Evolutionary conservation across 768 basidiomycete genomes (phyloP).

Genomic region (Pluteus cervinus): DNA sequence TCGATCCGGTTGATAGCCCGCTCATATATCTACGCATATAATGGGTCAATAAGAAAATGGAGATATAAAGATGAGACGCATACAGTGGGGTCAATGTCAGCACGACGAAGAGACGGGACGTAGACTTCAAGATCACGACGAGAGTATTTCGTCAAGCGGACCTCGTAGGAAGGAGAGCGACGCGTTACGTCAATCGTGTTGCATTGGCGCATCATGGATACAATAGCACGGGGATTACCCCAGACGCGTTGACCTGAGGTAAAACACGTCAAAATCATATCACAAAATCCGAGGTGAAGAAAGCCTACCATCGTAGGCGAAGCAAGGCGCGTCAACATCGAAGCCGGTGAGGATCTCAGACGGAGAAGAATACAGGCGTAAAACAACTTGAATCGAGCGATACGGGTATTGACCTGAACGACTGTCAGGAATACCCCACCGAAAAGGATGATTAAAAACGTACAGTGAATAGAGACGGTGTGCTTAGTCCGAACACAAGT

Average conservation of each 20-base stretch:
- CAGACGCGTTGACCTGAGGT: slow-evolving; percentile 26
- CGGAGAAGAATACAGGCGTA: slow-evolving; percentile 58
- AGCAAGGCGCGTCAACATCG: slow-evolving; percentile 61
- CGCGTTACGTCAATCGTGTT: slow-evolving; percentile 44
- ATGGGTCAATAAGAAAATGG: not conserved
- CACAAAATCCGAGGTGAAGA: not conserved
- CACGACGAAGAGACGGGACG: slow-evolving; percentile 34
- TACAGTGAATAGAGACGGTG: slow-evolving; percentile 58
- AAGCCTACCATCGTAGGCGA: slow-evolving; percentile 38
- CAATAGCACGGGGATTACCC: slow-evolving; percentile 40
- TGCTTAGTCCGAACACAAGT: slow-evolving; percentile 64
- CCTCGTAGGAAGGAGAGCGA: slow-evolving; percentile 46
- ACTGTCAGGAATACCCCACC: not conserved
- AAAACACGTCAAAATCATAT: not conserved
- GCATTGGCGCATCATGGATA: slow-evolving; percentile 44
- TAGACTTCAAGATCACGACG: slow-evolving; percentile 40
- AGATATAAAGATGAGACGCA: slow-evolving; percentile 7
- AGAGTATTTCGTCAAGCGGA: slow-evolving; percentile 41
- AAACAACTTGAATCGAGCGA: slow-evolving; percentile 58
- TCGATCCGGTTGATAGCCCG: slow-evolving; percentile 50
- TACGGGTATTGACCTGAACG: slow-evolving; percentile 63
- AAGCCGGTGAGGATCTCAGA: slow-evolving; percentile 65
- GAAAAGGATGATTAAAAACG: slow-evolving; percentile 11
- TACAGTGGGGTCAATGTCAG: slow-evolving; percentile 50
- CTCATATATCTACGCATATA: slow-evolving; percentile 44